phyloP scores from a whole-genome alignment of 345 rosid species.

The Gossypium mustelinum region DNA sequence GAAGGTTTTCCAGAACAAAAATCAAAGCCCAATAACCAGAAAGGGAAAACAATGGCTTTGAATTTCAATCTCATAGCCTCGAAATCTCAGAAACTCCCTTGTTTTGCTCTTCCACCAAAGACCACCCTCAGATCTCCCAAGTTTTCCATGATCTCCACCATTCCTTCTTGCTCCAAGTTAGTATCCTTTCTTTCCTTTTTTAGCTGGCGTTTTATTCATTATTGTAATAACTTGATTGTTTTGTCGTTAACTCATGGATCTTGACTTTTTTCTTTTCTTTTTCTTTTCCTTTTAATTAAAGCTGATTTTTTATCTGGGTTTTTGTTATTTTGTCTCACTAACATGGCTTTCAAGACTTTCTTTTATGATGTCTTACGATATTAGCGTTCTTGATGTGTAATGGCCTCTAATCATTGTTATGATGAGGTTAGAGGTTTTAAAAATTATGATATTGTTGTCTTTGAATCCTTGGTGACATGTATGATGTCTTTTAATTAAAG shows the following conservation, averaged over 20 bases:
- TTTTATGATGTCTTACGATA: not conserved
- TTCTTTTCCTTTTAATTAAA: slow-evolving; percentile 4
- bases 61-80: slow-evolving; percentile 51
- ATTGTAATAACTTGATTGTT: not conserved
- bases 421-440: not conserved
- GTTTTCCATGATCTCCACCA: slow-evolving; percentile 63
- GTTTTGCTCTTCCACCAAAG: slow-evolving; percentile 54
- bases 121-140: slow-evolving; percentile 72
- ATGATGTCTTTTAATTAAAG: not conserved
- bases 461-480: not conserved
- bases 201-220: not conserved
- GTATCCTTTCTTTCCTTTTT: slow-evolving; percentile 15
- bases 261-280: not conserved
- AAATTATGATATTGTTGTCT: not conserved
- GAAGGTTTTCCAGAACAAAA: too few species aligned
- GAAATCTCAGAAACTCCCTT: slow-evolving; percentile 46
- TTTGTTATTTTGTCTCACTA: slow-evolving; percentile 3
- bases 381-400: not conserved
- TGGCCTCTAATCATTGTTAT: not conserved
- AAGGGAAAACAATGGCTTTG: slow-evolving; percentile 47
- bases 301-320: slow-evolving; percentile 30
- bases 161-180: slow-evolving; percentile 59
- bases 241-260: not conserved
- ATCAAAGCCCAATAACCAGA: too few species aligned
- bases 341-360: not conserved